phyloP scores from a whole-genome alignment of 2,329 filamentous ascomycete species.

The Cercospora nicotianae region DNA sequence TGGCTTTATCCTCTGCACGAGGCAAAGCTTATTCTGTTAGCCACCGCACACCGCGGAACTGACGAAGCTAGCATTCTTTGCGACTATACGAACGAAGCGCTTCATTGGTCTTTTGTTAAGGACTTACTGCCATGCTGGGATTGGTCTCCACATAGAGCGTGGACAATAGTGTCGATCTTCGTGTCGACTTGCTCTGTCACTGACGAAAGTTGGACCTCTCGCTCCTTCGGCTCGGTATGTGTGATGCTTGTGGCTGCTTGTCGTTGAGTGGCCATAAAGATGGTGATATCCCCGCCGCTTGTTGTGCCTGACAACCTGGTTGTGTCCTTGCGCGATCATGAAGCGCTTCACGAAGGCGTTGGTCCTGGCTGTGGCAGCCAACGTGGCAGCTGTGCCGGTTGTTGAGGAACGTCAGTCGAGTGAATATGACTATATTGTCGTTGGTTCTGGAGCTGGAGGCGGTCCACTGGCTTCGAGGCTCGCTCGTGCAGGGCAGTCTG shows the following conservation, averaged over 20 bases:
- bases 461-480: conserved; percentile 59
- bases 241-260: neutral
- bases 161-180: neutral
- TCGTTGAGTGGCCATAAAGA: neutral
- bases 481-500: conserved; percentile 57
- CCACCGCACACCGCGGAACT: neutral
- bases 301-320: neutral
- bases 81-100: neutral
- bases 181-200: neutral
- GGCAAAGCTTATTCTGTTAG: conserved; percentile 1
- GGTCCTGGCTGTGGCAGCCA: conserved; percentile 9
- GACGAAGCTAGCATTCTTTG: neutral
- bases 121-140: neutral
- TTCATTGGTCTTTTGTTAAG: neutral
- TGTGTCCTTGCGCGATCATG: neutral
- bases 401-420: conserved; percentile 13
- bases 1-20: neutral
- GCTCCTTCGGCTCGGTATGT: neutral
- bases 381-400: conserved; percentile 14
- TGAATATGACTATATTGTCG: conserved; percentile 53
- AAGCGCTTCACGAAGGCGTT: conserved; percentile 1
- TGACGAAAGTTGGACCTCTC: neutral
- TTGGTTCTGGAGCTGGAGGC: conserved; percentile 61
- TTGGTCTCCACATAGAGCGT: neutral
- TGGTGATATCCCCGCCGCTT: neutral